Conservation (phyloP, 164 flowering plant species). For the Litsea cubeba region DNA sequence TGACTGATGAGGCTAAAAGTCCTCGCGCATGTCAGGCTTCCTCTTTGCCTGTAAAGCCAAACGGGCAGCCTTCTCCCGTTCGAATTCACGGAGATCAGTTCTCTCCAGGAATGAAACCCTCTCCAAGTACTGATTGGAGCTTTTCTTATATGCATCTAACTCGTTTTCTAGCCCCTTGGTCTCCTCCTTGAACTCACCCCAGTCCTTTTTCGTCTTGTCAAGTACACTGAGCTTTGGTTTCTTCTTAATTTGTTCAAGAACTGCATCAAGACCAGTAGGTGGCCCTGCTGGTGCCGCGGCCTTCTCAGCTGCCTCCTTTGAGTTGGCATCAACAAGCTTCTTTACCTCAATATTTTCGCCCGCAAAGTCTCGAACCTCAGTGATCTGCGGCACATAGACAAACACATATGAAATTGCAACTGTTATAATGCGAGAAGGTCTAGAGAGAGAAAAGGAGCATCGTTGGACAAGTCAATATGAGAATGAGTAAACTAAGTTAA, state of each 20-base stretch:
- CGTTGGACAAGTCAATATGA: too few relatives aligned
- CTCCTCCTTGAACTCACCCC: conserved; percentile 95
- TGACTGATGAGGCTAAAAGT: conserved; percentile 20
- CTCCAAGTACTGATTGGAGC: conserved; percentile 87
- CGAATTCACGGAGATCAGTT: conserved; percentile 78
- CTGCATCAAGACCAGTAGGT: conserved; percentile 77
- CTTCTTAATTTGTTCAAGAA: conserved; percentile 94
- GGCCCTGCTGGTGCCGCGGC: conserved; percentile 38
- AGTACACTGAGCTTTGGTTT: conserved; percentile 90
- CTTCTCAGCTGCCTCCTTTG: conserved; percentile 77
- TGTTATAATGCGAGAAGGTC: too few relatives aligned
- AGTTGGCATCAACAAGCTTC: conserved; percentile 71
- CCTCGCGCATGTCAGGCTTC: conserved; percentile 59
- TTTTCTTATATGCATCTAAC: conserved; percentile 91
- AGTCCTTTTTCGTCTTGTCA: conserved; percentile 94
- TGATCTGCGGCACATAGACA: conserved; percentile 37
- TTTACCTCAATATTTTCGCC: conserved; percentile 76
- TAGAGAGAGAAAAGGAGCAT: too few relatives aligned
- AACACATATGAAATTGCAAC: too few relatives aligned
- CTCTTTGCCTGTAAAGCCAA: conserved; percentile 69
- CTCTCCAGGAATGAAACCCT: conserved; percentile 82
- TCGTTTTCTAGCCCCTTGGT: conserved; percentile 82
- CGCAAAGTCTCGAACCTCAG: conserved; percentile 88
- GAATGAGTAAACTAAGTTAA: too few relatives aligned
- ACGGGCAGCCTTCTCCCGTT: conserved; percentile 91